Base-by-base conservation (phyloP, 2,329 filamentous ascomycete genomes). In the Orbilia javanica region DNA sequence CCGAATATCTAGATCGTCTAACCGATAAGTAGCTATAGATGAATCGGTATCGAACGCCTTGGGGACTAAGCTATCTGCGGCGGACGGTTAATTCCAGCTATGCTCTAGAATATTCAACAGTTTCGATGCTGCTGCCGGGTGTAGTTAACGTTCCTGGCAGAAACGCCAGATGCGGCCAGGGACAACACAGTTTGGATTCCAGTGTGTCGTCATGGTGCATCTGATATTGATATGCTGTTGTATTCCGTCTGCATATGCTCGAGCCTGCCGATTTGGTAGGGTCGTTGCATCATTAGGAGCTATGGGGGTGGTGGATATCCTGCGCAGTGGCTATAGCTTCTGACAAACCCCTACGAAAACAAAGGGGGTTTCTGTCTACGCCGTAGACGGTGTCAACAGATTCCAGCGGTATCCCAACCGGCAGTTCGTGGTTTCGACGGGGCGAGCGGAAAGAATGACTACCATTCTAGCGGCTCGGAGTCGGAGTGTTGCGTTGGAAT, bases 111-210 rank as follows among this genome's bases (percentile, higher is more conserved):
- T 39, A 44, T 64, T 42, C n/a, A 18, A 60, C 31, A 62, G 39
- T 34, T 74, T 67, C 52, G 39, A 52, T 36, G 25, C 27, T 52
- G 42, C 22, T 27, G 52, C 52, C 69, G 70, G 62, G 39, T 67
- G 44, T 57, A 66, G 69, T 46, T 63, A 63, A 67, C 53, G 53
- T 67, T 52, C 52, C 60, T 60, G 60, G 60, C 22, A 46, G 48
- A n/a, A 53, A 52, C 18, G 25, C 73, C 42, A 20, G 46, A 78
- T 72, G 67, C 74, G 67, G 74, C 50, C 74, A 77, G 74, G 74
- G 42, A 78, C 74, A 78, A 78, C 74, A 36, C 67, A 64, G 31
- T 22, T 46, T 11, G 34, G 15, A 48, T 52, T 66, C 52, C 20
- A 64, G 31, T 31, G 20, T 20, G 63, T 67, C 72, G 65, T 77